A percentile compares a stretch with the other conserved stretches of the same genome.
Conservation (phyloP, 768 basidiomycete genomes). For the Tephrocybe sp. region DNA sequence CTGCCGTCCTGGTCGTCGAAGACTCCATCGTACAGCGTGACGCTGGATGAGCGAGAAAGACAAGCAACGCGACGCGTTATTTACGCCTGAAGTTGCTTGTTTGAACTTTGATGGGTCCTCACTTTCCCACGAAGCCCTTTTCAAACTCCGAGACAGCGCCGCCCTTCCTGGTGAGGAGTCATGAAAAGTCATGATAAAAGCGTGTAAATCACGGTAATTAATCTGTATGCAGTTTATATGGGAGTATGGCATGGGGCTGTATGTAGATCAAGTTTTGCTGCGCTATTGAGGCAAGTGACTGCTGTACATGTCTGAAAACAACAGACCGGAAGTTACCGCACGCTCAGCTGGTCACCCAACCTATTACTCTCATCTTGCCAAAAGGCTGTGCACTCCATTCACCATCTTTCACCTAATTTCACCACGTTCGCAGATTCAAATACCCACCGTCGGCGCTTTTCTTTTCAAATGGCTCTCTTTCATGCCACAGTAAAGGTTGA, state of each 20-base stretch:
- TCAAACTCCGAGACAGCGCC: conserved; percentile 31
- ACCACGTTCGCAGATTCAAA: conserved; percentile 15
- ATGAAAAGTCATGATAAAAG: conserved; percentile 13
- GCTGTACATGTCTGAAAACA: conserved; percentile 23
- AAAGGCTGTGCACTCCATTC: conserved; percentile 16
- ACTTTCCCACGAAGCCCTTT: conserved; percentile 14
- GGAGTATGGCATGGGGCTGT: neutral
- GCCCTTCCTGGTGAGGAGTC: conserved; percentile 6
- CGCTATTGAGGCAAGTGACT: neutral
- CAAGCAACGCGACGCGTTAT: conserved; percentile 22
- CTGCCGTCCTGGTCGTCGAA: conserved; percentile 37
- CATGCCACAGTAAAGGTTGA: conserved; percentile 13
- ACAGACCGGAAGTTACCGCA: conserved; percentile 34
- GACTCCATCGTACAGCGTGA: conserved; percentile 60
- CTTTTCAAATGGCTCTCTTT: conserved; percentile 9
- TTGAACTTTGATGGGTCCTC: conserved; percentile 14
- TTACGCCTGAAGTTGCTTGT: conserved; percentile 7
- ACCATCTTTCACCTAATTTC: neutral
- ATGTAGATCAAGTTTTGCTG: conserved; percentile 2
- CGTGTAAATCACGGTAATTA: neutral
- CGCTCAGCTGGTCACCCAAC: conserved; percentile 8
- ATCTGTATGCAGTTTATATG: neutral
- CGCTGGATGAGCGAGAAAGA: neutral
- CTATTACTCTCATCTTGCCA: conserved; percentile 11
- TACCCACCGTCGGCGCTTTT: conserved; percentile 3